Conservation (phyloP, 2,329 filamentous ascomycete species). For the Cadophora sp. region DNA sequence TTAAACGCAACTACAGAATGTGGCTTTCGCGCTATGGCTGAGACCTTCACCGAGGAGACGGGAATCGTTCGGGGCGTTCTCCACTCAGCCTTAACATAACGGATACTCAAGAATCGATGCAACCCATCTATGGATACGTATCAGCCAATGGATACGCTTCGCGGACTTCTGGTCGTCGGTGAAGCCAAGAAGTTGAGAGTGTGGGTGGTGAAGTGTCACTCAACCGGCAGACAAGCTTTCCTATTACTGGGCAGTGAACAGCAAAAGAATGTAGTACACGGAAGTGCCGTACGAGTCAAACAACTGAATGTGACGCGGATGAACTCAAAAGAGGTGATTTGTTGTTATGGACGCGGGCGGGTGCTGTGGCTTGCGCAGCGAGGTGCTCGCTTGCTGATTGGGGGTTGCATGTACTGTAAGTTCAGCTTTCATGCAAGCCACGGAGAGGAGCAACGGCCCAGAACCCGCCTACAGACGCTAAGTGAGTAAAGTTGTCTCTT, state of each 20-base stretch:
- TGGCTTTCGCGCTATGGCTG: background rate
- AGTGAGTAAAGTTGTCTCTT: no score
- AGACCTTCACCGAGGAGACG: background rate
- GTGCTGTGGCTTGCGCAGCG: background rate
- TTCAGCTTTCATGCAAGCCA: background rate
- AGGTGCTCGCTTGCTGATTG: background rate
- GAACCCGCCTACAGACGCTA: no score
- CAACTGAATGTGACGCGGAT: background rate
- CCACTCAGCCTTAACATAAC: background rate
- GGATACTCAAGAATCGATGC: background rate
- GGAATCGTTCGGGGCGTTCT: background rate
- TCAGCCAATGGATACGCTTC: background rate
- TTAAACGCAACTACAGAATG: background rate
- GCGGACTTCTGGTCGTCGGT: background rate
- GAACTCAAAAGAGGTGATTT: background rate
- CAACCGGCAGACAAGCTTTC: background rate
- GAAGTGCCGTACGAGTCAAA: background rate
- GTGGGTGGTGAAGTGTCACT: background rate
- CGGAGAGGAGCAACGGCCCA: no score
- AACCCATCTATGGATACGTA: background rate
- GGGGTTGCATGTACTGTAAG: background rate
- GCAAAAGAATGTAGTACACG: background rate
- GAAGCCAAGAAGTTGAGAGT: background rate
- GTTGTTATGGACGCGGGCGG: background rate
- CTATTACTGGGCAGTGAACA: background rate